Evolutionary conservation across 805 yeast species (phyloP), one percentile per base, ranked within the genome.

Genomic region (Hagleromyces aurorensis): DNA sequence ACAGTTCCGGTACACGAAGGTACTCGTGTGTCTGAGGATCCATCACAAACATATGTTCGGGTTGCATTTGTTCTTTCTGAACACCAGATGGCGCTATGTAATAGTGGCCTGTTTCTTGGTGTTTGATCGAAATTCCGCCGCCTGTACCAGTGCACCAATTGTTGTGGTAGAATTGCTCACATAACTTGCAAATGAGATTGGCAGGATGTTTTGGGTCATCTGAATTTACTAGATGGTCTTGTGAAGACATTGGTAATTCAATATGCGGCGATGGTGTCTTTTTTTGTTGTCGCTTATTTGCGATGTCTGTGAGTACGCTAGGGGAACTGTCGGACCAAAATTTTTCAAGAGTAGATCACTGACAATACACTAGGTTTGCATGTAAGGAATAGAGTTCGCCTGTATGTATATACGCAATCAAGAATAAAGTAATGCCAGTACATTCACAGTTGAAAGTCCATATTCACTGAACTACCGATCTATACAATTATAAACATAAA

Each of bases 61-160:
- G 94, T 22, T 67, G 59, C 73, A 87, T 77, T 37, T 86, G 65
- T 53, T 87, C 97, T 60, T 87, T 87, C 52, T 87, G 96, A 6
- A 87, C 94, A 1, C 96, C 96, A n/a, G 94, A 81, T 4, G 97
- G 96, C 0, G 96, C 93, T 22, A 87, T 68, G 53, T 69, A 87
- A 11, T 83, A 72, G 13, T 61, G 46, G 37, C 73, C 65, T 1
- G 66, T 69, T 2, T 69, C 66, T 7, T 39, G 37, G 24, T 46
- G 48, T 36, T 48, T 56, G 28, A 87, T 78, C 18, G 94, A 80
- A 45, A 89, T 78, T 3, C 96, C 96, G 18, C 96, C 97, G 3
- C 95, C 96, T 1, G 97, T 89, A 3, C 96, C 96, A 0, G 95
- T 78, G 44, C 84, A 89, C 95, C 96, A 86, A 29, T 82, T 79